These are phyloP conservation scores for Aspergillus pseudoterreus DNA, from an alignment of 2,329 filamentous ascomycete species.

Conservation along the genomic window DNA sequence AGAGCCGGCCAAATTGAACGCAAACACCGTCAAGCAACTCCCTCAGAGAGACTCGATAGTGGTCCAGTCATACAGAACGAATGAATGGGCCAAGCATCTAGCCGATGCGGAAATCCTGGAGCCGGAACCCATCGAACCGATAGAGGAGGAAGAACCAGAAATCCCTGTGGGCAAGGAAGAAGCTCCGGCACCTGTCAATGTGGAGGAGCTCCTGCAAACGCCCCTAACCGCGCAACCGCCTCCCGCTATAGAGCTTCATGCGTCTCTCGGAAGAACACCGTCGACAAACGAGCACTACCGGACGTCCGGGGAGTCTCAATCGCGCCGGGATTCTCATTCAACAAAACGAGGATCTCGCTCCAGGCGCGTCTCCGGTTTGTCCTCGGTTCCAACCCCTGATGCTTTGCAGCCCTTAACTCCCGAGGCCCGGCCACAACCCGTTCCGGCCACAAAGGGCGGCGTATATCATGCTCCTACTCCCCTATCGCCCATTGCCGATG, in stretches of 20 bases:
- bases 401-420: conserved; percentile 2
- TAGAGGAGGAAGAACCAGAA: conserved; percentile 32
- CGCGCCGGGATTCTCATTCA: conserved; percentile 2
- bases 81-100: conserved; percentile 94
- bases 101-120: conserved; percentile 70
- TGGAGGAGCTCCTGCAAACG: conserved; percentile 64
- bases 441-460: not conserved
- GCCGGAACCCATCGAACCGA: conserved; percentile 48
- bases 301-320: conserved; percentile 11
- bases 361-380: conserved; percentile 3
- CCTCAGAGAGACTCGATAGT: conserved; percentile 71
- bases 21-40: conserved; percentile 51
- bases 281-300: conserved; percentile 14
- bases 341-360: conserved; percentile 10
- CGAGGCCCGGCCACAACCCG: conserved; percentile 6
- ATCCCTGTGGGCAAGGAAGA: conserved; percentile 42
- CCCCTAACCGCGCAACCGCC: conserved; percentile 49
- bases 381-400: conserved; percentile 4
- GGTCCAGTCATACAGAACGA: conserved; percentile 79
- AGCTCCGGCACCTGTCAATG: conserved; percentile 57
- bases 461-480: conserved; percentile 15
- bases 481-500: conserved; percentile 16
- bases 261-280: conserved; percentile 7
- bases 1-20: conserved; percentile 26
- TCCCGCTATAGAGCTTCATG: conserved; percentile 26